Evolutionary conservation across 2,329 filamentous ascomycete genomes (phyloP), one percentile per base, ranked within the genome.

Genomic region (Dactylellina sp.): DNA sequence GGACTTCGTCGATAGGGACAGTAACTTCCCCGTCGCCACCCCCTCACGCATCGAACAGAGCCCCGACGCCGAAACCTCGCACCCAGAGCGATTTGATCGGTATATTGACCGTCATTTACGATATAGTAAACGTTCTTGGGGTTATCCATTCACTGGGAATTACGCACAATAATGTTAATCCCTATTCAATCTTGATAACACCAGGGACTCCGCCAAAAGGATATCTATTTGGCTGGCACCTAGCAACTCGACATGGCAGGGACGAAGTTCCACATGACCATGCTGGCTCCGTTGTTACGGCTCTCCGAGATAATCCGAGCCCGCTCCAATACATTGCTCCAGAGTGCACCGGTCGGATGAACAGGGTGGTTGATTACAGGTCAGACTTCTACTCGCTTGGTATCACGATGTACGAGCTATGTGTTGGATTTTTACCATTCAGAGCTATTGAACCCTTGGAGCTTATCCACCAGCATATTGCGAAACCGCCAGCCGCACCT

Each of bases 301-400:
- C 77, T 53, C 32, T 79, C 22, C 76, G 76, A 32, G 76, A 78
- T 44, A 79, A 78, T 49, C 77, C 77, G 9, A 77, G 74, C 6
- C 78, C 78, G 9, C 52, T 79, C 18, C 78, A 79, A 55, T 79
- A 79, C 32, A 78, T 78, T n/a, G 78, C 78, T 11, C 78, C 78
- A 12, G 78, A 79, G 56, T 79, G 77, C 42, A 79, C 78, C 5
- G 78, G 78, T 40, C 75, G 78, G 46, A 79, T 79, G 78, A 79
- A 79, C 61, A 75, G 78, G 39, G 76, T 77, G 6, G 77, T 79
- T 24, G 78, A 79, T 59, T 78, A 77, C 53, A 75, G 78, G 11
- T 66, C 78, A 11, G 78, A 79, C 53, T 79, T 79, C 46, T 79
- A 79, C 53, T 79, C 78, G 1, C 66, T 79, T 7, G 78, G 78